phyloP scores from a whole-genome alignment of 106 monocot species.

The Allium sativum region DNA sequence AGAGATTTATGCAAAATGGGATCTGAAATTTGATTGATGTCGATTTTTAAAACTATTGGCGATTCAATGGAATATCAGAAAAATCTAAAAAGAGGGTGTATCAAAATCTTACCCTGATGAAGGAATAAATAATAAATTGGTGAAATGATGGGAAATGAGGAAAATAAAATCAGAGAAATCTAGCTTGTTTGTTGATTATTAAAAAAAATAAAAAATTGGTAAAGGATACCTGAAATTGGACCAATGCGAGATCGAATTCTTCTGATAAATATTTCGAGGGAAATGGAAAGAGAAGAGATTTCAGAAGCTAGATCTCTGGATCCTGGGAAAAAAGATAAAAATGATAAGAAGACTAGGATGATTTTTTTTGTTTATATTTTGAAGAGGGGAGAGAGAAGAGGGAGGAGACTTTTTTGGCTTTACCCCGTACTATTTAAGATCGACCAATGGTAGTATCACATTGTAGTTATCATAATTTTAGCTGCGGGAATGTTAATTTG shows the following conservation, averaged over 20 bases:
- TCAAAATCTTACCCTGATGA: constrained; percentile 7
- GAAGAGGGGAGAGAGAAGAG: constrained; percentile 3
- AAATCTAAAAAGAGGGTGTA: not conserved
- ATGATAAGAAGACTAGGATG: not conserved
- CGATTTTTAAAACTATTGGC: not conserved
- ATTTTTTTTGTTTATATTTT: not conserved
- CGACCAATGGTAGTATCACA: no score
- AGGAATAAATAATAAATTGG: not conserved
- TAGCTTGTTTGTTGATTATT: no score
- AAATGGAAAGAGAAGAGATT: not conserved
- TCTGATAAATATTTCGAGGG: no score
- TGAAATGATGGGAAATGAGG: not conserved
- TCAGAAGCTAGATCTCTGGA: constrained; percentile 7
- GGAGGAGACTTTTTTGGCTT: not conserved
- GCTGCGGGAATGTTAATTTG: no score
- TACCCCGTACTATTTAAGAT: no score
- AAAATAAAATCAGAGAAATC: not conserved
- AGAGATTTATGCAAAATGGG: not conserved
- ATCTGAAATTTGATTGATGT: not conserved
- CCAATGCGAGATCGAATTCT: not conserved
- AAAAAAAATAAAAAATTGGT: no score
- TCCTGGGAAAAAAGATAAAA: not conserved
- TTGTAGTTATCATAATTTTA: no score
- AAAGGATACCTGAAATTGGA: constrained; percentile 4
- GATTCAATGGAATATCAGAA: not conserved